Evolutionary conservation across 108 stramenopile genomes (phyloP), one percentile per base, ranked within the genome.

Genomic region (Fistulifera pelliculosa): DNA sequence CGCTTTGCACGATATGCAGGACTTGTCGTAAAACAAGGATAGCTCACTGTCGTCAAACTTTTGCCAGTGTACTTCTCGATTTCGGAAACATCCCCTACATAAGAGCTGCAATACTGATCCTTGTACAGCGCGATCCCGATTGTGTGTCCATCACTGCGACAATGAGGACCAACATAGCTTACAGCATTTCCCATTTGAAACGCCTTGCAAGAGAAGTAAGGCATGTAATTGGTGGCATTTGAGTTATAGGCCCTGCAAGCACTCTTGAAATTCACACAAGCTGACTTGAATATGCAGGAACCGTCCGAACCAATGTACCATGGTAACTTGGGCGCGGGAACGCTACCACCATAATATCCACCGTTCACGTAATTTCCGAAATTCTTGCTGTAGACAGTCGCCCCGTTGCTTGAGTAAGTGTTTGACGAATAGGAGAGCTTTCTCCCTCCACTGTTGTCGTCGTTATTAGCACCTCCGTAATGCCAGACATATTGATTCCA

Each of bases 81-180:
- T 35, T 69, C 51, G 13, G 41, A 56, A 15, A 54, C 28, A 38
- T 78, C 67, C 2, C 69, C 77, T 41, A 77, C 69, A 60, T 77
- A 86, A 21, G 80, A 64, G 39, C 69, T 68, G 58, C 90, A 93
- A 28, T 80, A 56, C 52, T 84, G 52, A 60, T 93, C 90, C 10
- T 61, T 65, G 70, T 73, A 93, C 3, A 88, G 42, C 15, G 82
- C 90, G 38, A 93, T 75, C 14, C 69, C 73, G 57, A 93, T 83
- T 25, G 81, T 78, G 41, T 63, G 65, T 28, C 83, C 83, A 47
- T 93, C 85, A 24, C 49, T 45, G 13, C 60, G 49, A 47, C 90
- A 93, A 41, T 87, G 83, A 8, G 90, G 90, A 31, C 78, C 82
- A 11, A 86, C 45, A 54, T 80, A 85, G 39, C 50, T 64, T 18